Base-by-base conservation (phyloP, 768 basidiomycete species). In the Guyanaporus albipodus region DNA sequence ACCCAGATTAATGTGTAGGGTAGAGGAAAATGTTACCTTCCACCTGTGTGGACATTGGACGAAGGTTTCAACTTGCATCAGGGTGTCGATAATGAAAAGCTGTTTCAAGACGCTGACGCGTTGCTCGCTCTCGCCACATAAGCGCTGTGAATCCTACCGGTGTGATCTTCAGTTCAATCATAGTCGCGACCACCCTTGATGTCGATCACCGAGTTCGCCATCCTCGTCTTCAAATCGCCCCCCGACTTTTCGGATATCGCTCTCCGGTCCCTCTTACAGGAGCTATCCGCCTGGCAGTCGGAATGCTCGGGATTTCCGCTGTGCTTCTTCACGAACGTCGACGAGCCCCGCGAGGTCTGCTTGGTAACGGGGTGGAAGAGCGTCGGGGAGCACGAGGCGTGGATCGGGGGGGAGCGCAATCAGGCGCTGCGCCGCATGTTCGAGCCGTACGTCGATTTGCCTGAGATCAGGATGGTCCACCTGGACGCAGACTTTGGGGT, bases 341-440 rank as follows among this genome's bases (percentile, higher is more conserved):
- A 47, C 2, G 54, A 61, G 23, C 42, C 62, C 1, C 34, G 44
- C 6, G 45, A 57, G 22, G 44, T 76, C 3, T 69, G 72, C 54
- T 50, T 78, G 22, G 55, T 76, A 24, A 70, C 73, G 1, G 75
- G 75, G 10, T 79, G 77, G 77, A 32, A 58, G 42, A 66, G 67
- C 46, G 69, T 71, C 19, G 54, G 48, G 10, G 67, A 70, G 8
- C 76, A 78, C 53, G 50, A 67, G 22, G 59, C 61, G 29, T 78
- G 74, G 72, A 70, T 76, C 15, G 52, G 49, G 6, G 72, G 71
- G 44, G 62, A 68, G 4, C 54, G 56, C 42, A 76, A 76, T 42
- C 67, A 73, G 50, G 64, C 57, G 27, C 53, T 76, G 19, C 50
- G 74, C 32, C 43, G 45, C 38, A 43, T 60, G 17, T 60, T 72